These are phyloP conservation scores for Cystofilobasidium macerans DNA, from an alignment of 768 basidiomycete species.

Conservation along the genomic window DNA sequence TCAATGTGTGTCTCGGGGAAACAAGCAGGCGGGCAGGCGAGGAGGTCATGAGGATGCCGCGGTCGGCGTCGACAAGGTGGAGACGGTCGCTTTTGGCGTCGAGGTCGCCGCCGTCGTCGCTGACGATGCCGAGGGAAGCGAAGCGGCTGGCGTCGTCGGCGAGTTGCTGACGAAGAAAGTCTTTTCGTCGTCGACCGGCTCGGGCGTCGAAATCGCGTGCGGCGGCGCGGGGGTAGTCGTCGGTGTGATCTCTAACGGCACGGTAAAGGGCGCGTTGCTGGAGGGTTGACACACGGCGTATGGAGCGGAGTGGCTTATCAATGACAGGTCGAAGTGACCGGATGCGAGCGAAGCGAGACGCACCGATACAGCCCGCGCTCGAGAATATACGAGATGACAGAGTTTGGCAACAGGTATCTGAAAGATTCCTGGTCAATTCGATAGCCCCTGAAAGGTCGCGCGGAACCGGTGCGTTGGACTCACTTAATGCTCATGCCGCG, in stretches of 20 bases:
- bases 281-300: not conserved
- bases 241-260: slow-evolving; percentile 20
- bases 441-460: not conserved
- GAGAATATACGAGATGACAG: slow-evolving; percentile 90
- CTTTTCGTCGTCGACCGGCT: no score
- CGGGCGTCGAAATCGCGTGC: not conserved
- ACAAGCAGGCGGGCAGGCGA: no score
- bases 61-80: no score
- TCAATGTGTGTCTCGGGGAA: no score
- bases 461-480: slow-evolving; percentile 23
- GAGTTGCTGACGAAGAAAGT: no score
- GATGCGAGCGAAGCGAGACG: not conserved
- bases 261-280: slow-evolving; percentile 9
- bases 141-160: no score
- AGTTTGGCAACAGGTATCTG: slow-evolving; percentile 78
- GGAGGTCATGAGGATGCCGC: no score
- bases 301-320: not conserved
- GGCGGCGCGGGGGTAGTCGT: slow-evolving; percentile 9
- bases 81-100: no score
- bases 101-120: no score
- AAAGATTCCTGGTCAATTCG: slow-evolving; percentile 50
- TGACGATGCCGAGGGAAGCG: no score
- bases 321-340: not conserved
- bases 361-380: slow-evolving; percentile 49
- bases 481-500: slow-evolving; percentile 44